Evolutionary conservation across 2,329 filamentous ascomycete genomes (phyloP), one percentile per base, ranked within the genome.

Genomic region (Cyphellophora europaea): DNA sequence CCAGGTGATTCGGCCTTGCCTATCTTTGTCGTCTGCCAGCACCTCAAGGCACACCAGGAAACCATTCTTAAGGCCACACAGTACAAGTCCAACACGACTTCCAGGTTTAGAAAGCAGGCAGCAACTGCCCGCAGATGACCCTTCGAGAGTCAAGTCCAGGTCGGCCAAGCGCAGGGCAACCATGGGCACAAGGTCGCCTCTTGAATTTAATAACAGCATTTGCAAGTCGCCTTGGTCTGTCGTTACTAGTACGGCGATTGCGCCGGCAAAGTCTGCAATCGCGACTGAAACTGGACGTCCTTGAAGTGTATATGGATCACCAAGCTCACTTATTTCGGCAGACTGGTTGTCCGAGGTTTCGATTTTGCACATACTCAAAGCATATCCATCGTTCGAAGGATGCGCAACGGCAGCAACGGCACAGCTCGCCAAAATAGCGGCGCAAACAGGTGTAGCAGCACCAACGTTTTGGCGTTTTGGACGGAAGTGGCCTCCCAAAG

Each of bases 61-160:
- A 21, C 65, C 65, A 43, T 60, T 61, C 23, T 65, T 59, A 30
- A 69, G 52, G 8, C 65, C 65, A 43, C 64, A 68, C 10, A 68
- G 52, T 29, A 42, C 52, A 40, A 29, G 40, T 45, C 18, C 44
- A 46, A 10, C 40, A 34, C 13, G 39, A 36, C 4, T 35, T 19
- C 3, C 36, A 40, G 27, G 41, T 36, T 13, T 39, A 27, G 11
- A 33, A 19, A 35, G 48, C 39, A n/a, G 46, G 39, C 28, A 61
- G 50, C 39, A 18, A 25, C 21, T 25, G 21, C 21, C 21, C 8
- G n/a, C n/a, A n/a, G n/a, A n/a, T n/a, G n/a, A n/a, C n/a, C n/a
- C n/a, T n/a, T n/a, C n/a, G n/a, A n/a, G n/a, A n/a, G n/a, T n/a
- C n/a, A n/a, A n/a, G n/a, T n/a, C n/a, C n/a, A n/a, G n/a, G n/a